A percentile compares a stretch with the other conserved stretches of the same genome.
phyloP scores from a whole-genome alignment of 768 basidiomycete species.

The Terana coerulea region DNA sequence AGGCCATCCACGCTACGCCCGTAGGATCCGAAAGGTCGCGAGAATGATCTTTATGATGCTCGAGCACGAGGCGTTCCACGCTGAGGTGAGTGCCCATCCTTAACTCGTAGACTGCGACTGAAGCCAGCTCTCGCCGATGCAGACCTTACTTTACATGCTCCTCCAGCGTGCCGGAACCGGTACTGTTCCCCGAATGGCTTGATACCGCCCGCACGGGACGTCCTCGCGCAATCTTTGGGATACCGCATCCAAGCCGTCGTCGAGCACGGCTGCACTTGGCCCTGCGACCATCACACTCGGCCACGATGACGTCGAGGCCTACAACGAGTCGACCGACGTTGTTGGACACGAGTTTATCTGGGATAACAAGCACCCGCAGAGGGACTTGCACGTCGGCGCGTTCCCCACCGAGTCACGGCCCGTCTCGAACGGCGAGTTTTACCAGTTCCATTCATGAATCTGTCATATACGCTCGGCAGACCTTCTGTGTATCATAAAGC shows the following conservation, averaged over 20 bases:
- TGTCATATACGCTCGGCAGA: too few species aligned
- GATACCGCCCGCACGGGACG: slow-evolving; percentile 64
- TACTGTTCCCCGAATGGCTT: slow-evolving; percentile 80
- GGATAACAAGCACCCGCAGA: slow-evolving; percentile 88
- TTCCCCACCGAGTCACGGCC: slow-evolving; percentile 86
- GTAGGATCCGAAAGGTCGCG: slow-evolving; percentile 65
- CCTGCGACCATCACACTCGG: slow-evolving; percentile 64
- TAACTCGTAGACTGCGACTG: too few species aligned
- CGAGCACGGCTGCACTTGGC: slow-evolving; percentile 50
- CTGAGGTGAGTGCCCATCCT: slow-evolving; percentile 60
- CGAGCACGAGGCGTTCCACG: slow-evolving; percentile 88
- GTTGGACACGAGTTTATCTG: slow-evolving; percentile 77
- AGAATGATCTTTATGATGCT: slow-evolving; percentile 87
- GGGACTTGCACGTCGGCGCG: slow-evolving; percentile 52
- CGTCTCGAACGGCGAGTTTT: slow-evolving; percentile 86
- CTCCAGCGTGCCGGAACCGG: slow-evolving; percentile 76
- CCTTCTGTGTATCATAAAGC: too few species aligned
- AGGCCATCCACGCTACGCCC: too few species aligned
- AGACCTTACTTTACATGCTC: slow-evolving; percentile 94
- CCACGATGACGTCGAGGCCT: slow-evolving; percentile 76
- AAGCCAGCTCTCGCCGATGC: neutral
- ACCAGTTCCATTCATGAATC: slow-evolving; percentile 69
- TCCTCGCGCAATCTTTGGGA: slow-evolving; percentile 48
- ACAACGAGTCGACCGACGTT: slow-evolving; percentile 50
- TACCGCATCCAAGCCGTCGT: slow-evolving; percentile 37